Evolutionary conservation across 441 rosid species (phyloP).

Genomic region (Rhodomyrtus psidioides): DNA sequence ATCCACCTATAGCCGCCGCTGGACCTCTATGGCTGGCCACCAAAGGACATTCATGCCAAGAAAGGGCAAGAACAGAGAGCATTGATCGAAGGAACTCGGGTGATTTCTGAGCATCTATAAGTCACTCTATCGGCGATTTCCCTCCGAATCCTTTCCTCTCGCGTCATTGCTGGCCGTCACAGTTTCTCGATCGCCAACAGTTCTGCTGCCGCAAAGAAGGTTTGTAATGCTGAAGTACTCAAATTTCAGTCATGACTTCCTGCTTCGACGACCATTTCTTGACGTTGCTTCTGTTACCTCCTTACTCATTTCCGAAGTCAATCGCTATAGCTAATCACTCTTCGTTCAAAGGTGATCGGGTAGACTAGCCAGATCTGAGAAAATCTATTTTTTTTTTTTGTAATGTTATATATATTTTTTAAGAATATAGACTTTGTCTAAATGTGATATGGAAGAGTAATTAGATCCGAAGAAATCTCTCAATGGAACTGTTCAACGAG

Average conservation of each 20-base stretch:
- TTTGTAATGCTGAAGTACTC: too few species aligned
- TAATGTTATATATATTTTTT: not conserved
- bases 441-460: not conserved
- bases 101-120: not conserved
- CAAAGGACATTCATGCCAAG: not conserved
- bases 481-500: rapidly evolving
- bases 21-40: not conserved
- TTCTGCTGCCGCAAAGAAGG: rapidly evolving
- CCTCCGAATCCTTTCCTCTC: not conserved
- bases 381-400: not conserved
- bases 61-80: not conserved
- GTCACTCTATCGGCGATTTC: not conserved
- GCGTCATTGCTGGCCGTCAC: not conserved
- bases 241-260: not conserved
- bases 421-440: not conserved
- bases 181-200: rapidly evolving
- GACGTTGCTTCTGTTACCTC: not conserved
- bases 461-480: not conserved
- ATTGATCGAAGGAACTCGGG: not conserved
- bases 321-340: not conserved
- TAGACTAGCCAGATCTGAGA: too few species aligned
- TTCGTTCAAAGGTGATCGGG: not conserved
- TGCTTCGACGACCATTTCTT: not conserved
- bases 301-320: not conserved
- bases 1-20: not conserved